Evolutionary conservation across 176 grass and related monocot genomes (phyloP).

Genomic region (Paspalum notatum): DNA sequence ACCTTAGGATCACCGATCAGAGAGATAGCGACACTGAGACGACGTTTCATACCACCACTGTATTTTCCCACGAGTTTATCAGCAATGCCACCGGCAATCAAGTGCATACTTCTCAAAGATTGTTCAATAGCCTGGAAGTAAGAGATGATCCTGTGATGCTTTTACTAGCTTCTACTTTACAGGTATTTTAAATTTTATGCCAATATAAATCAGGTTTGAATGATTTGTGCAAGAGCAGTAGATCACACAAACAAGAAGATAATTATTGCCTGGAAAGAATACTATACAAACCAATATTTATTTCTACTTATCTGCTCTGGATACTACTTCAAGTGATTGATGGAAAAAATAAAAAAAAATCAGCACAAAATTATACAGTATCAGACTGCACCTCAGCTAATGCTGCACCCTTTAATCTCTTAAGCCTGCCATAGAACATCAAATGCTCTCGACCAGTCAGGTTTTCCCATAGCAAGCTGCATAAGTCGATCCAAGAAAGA

Average conservation of each 20-base stretch:
- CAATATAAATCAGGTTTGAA: not conserved
- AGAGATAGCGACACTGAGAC: slow-evolving; percentile 83
- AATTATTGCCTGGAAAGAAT: slow-evolving; percentile 17
- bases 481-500: slow-evolving; percentile 28
- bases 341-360: not conserved
- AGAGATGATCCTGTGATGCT: not conserved
- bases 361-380: slow-evolving; percentile 34
- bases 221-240: not conserved
- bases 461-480: slow-evolving; percentile 90
- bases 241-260: not conserved
- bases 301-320: not conserved
- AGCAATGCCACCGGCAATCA: slow-evolving; percentile 55
- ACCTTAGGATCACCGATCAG: slow-evolving; percentile 79
- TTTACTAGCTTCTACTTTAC: not conserved
- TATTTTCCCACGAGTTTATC: slow-evolving; percentile 76
- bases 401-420: slow-evolving; percentile 66
- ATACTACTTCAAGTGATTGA: slow-evolving; percentile 39
- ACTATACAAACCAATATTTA: not conserved
- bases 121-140: slow-evolving; percentile 67
- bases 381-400: slow-evolving; percentile 51
- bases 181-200: not conserved
- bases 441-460: slow-evolving; percentile 83
- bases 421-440: slow-evolving; percentile 90
- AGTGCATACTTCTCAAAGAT: slow-evolving; percentile 67
- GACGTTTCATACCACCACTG: slow-evolving; percentile 93